phyloP scores from a whole-genome alignment of 2,329 filamentous ascomycete species.

The Neospermospora avenae region DNA sequence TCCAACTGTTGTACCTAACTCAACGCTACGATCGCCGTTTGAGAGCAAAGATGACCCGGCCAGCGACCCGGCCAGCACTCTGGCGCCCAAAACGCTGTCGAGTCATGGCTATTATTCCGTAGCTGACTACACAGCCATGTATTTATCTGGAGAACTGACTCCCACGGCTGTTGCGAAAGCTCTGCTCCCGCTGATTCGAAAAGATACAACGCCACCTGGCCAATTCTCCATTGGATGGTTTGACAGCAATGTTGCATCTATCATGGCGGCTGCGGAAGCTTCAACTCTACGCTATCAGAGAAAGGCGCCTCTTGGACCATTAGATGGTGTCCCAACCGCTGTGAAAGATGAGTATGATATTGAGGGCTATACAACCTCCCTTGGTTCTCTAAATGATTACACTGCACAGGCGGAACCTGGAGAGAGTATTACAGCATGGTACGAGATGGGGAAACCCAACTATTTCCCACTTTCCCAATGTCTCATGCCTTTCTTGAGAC shows the following conservation, averaged over 20 bases:
- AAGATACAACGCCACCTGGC: slow-evolving; percentile 51
- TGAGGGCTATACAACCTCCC: slow-evolving; percentile 21
- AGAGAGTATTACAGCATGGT: slow-evolving; percentile 20
- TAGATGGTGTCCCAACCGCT: slow-evolving; percentile 79
- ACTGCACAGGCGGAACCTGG: slow-evolving; percentile 8
- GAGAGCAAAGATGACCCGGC: slow-evolving; percentile 9
- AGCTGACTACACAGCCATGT: slow-evolving; percentile 75
- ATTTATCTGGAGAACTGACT: slow-evolving; percentile 64
- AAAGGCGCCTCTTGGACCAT: slow-evolving; percentile 60
- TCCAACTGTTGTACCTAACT: slow-evolving; percentile 20
- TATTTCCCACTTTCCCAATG: too few species aligned
- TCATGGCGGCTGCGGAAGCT: slow-evolving; percentile 64
- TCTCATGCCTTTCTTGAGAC: too few species aligned
- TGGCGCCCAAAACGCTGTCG: not conserved
- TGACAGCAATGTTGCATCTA: slow-evolving; percentile 58
- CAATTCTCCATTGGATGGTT: slow-evolving; percentile 70
- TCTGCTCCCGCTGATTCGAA: slow-evolving; percentile 66
- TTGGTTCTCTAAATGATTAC: slow-evolving; percentile 23
- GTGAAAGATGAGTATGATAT: slow-evolving; percentile 69
- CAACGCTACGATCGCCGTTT: slow-evolving; percentile 3
- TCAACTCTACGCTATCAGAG: slow-evolving; percentile 69
- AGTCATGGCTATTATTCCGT: slow-evolving; percentile 58
- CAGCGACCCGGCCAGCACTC: not conserved
- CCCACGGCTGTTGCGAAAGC: slow-evolving; percentile 68
- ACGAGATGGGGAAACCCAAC: too few species aligned